Conservation (phyloP, 129 eudicot genomes). For the Apium graveolens region DNA sequence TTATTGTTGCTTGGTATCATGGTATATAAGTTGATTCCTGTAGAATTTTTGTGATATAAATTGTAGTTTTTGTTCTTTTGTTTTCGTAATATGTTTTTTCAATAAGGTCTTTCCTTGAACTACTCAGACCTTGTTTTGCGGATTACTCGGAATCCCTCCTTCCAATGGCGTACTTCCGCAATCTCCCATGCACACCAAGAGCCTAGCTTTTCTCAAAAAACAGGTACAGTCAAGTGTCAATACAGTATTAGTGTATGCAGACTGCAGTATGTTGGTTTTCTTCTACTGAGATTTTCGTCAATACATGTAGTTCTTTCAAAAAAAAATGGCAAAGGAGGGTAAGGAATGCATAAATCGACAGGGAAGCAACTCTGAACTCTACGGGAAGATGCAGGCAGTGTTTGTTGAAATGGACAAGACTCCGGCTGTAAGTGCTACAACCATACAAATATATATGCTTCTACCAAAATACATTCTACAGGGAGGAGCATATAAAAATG, state of each 20-base stretch:
- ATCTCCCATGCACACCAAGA: constrained; percentile 62
- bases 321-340: constrained; percentile 33
- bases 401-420: constrained; percentile 44
- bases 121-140: constrained; percentile 44
- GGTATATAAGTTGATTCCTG: constrained; percentile 21
- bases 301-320: constrained; percentile 34
- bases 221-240: constrained; percentile 1
- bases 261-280: background rate
- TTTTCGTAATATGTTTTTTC: background rate
- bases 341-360: constrained; percentile 40
- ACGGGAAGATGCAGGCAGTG: constrained; percentile 38
- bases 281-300: background rate
- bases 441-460: background rate
- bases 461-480: background rate
- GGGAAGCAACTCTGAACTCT: constrained; percentile 36
- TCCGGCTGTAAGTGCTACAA: constrained; percentile 26
- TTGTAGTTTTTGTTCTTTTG: background rate
- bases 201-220: constrained; percentile 42
- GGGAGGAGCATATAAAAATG: background rate
- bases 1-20: constrained; percentile 39
- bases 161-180: constrained; percentile 62
- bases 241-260: background rate
- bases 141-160: constrained; percentile 53
- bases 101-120: background rate
- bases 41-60: background rate